phyloP scores from a whole-genome alignment of 2,329 filamentous ascomycete genomes.

The Alternaria burnsii region DNA sequence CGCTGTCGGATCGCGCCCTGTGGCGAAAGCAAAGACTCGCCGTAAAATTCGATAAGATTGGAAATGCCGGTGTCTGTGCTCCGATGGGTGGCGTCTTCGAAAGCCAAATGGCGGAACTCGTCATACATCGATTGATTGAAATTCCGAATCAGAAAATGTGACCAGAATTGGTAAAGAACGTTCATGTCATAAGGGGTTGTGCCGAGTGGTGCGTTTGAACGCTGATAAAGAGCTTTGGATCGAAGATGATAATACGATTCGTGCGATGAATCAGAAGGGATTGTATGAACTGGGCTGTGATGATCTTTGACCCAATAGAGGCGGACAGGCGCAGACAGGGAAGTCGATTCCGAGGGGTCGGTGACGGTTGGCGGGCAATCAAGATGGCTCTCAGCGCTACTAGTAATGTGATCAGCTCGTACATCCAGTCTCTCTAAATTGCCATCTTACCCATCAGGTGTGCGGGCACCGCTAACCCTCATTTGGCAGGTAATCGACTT shows the following conservation, averaged over 20 bases:
- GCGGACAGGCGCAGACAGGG: slow-evolving; percentile 30
- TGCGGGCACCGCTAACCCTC: slow-evolving; percentile 47
- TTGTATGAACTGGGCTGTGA: slow-evolving; percentile 53
- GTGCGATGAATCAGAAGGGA: slow-evolving; percentile 56
- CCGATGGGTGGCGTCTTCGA: slow-evolving; percentile 67
- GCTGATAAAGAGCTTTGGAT: slow-evolving; percentile 60
- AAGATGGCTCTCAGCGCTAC: slow-evolving; percentile 33
- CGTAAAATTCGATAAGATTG: slow-evolving; percentile 72
- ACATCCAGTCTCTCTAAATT: not conserved
- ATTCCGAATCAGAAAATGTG: slow-evolving; percentile 74
- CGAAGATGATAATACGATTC: slow-evolving; percentile 61
- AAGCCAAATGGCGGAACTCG: slow-evolving; percentile 73
- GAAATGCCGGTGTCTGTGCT: slow-evolving; percentile 65
- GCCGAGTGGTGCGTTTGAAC: slow-evolving; percentile 54
- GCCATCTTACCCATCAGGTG: slow-evolving; percentile 39
- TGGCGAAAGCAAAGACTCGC: slow-evolving; percentile 61
- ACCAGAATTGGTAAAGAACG: slow-evolving; percentile 78
- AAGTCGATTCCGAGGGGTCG: slow-evolving; percentile 29
- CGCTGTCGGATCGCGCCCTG: slow-evolving; percentile 60
- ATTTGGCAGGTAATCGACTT: slow-evolving; percentile 51
- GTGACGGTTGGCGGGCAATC: slow-evolving; percentile 27
- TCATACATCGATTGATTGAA: slow-evolving; percentile 80
- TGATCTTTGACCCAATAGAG: slow-evolving; percentile 63
- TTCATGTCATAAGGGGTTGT: slow-evolving; percentile 66
- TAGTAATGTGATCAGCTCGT: slow-evolving; percentile 28